Conservation (phyloP, 2,329 filamentous ascomycete genomes). For the Paracoccidioides lutzii region DNA sequence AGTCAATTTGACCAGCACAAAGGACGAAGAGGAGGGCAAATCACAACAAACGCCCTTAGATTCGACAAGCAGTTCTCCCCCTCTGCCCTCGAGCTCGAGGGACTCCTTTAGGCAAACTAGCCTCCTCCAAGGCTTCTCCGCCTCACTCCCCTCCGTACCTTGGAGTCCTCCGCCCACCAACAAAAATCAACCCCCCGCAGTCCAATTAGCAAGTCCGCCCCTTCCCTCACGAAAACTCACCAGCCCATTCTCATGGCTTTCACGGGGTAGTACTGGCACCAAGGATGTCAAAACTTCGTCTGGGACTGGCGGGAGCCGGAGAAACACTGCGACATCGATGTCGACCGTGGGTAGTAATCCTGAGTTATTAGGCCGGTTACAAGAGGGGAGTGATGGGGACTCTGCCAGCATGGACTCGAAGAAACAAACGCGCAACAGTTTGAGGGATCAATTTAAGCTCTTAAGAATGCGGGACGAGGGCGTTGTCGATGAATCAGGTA, state of each 20-base stretch:
- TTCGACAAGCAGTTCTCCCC: slow-evolving; percentile 14
- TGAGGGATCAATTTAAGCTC: slow-evolving; percentile 68
- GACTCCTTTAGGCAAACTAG: slow-evolving; percentile 23
- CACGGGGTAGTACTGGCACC: slow-evolving; percentile 47
- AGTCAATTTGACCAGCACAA: slow-evolving; percentile 51
- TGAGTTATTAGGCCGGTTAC: slow-evolving; percentile 64
- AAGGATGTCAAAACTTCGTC: slow-evolving; percentile 48
- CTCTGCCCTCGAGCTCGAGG: slow-evolving; percentile 23
- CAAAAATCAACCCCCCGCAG: slow-evolving; percentile 19
- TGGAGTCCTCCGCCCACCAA: slow-evolving; percentile 49
- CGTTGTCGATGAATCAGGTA: slow-evolving; percentile 45
- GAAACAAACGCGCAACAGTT: slow-evolving; percentile 46
- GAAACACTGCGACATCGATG: slow-evolving; percentile 70
- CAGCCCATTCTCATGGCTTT: slow-evolving; percentile 77
- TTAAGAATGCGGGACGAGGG: slow-evolving; percentile 63
- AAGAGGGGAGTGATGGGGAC: slow-evolving; percentile 51
- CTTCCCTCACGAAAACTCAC: slow-evolving; percentile 57
- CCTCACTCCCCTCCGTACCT: slow-evolving; percentile 57
- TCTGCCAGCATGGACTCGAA: slow-evolving; percentile 34
- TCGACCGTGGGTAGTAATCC: slow-evolving; percentile 68
- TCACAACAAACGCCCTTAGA: background rate
- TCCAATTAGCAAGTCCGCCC: slow-evolving; percentile 26
- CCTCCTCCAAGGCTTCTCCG: slow-evolving; percentile 49
- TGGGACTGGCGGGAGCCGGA: slow-evolving; percentile 36
- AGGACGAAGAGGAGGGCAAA: slow-evolving; percentile 33